These are phyloP conservation scores for Solanum tarapatanum DNA, from an alignment of 257 asterid species.

Conservation along the genomic window DNA sequence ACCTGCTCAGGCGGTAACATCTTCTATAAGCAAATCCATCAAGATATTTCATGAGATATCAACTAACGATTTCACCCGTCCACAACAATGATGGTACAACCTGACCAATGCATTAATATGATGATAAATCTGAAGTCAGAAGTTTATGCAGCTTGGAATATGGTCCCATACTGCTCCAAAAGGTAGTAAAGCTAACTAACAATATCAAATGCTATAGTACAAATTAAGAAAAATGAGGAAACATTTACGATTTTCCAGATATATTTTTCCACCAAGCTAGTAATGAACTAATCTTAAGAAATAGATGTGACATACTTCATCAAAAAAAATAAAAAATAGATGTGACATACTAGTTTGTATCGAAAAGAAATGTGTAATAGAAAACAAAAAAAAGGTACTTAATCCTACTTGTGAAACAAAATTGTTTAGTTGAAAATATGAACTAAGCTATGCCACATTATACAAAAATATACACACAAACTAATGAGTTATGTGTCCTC, in stretches of 20 bases:
- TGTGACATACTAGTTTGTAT: not conserved
- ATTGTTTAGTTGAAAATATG: not conserved
- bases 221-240: not conserved
- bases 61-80: not conserved
- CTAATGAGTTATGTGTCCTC: not conserved
- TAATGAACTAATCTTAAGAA: not conserved
- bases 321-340: not conserved
- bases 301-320: not conserved
- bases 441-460: slow-evolving; percentile 4
- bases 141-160: not conserved
- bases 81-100: not conserved
- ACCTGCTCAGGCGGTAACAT: not conserved
- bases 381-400: not conserved
- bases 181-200: not conserved
- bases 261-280: not conserved
- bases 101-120: not conserved
- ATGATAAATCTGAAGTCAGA: not conserved
- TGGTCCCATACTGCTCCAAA: not conserved
- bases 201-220: not conserved
- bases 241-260: not conserved
- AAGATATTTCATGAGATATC: not conserved
- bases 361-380: not conserved
- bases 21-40: not conserved
- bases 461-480: not conserved
- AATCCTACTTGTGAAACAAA: not conserved